These are phyloP conservation scores for Fusarium lateritium DNA, from an alignment of 2,329 filamentous ascomycete species.

Conservation along the genomic window DNA sequence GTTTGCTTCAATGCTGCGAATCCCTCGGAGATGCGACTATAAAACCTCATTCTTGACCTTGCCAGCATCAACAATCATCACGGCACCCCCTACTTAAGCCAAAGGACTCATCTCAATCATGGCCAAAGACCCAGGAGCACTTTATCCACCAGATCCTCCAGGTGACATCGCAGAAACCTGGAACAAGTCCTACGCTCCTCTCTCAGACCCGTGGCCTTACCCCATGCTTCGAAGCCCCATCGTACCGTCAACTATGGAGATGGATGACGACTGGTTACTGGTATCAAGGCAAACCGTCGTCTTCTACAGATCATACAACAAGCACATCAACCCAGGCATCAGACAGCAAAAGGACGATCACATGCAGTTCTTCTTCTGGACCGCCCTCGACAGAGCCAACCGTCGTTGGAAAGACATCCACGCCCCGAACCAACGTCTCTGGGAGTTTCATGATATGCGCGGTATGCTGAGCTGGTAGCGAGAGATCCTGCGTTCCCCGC, in stretches of 20 bases:
- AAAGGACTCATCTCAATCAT: background rate
- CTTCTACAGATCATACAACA: background rate
- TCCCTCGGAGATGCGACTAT: background rate
- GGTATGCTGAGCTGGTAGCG: constrained; percentile 50
- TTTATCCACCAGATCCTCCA: background rate
- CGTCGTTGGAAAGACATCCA: background rate
- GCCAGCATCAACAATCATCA: background rate
- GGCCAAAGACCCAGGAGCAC: background rate
- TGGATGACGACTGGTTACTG: constrained; percentile 14
- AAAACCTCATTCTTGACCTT: background rate
- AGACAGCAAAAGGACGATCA: constrained; percentile 19
- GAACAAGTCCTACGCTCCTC: background rate
- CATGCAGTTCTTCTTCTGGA: constrained; percentile 48
- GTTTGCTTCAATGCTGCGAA: background rate
- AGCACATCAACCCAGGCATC: background rate
- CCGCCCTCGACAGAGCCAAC: constrained; percentile 41
- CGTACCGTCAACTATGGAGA: background rate
- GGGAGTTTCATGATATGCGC: constrained; percentile 10
- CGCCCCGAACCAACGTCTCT: background rate
- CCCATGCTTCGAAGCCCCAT: constrained; percentile 11
- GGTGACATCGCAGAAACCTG: background rate
- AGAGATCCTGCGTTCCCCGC: constrained; percentile 37
- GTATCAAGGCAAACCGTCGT: background rate
- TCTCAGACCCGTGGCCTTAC: constrained; percentile 2
- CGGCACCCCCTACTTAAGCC: background rate